Percentiles rank a stretch among this genome's conserved stretches.
phyloP scores from a whole-genome alignment of 2,329 filamentous ascomycete species.

The Trichoderma atroviride region DNA sequence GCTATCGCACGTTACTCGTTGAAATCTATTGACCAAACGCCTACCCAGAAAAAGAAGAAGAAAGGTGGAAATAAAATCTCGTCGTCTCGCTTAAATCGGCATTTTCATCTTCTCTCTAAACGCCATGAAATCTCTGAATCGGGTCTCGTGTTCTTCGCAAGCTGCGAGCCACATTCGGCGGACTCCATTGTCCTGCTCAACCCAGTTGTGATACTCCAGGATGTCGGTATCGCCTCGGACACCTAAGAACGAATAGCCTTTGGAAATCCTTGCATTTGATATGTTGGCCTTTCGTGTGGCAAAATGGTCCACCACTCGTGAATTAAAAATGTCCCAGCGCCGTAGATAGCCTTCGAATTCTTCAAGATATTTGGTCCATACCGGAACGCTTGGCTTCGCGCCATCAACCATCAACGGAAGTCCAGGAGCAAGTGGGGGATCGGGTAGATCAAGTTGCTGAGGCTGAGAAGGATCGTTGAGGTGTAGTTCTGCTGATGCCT shows the following conservation, averaged over 20 bases:
- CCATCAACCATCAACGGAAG: slow-evolving; percentile 49
- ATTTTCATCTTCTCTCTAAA: slow-evolving; percentile 50
- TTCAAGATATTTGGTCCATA: slow-evolving; percentile 56
- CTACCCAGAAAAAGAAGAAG: background rate
- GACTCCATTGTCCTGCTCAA: slow-evolving; percentile 67
- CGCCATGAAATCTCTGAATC: slow-evolving; percentile 60
- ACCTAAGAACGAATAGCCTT: slow-evolving; percentile 51
- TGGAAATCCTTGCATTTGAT: slow-evolving; percentile 42
- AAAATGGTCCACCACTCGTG: slow-evolving; percentile 59
- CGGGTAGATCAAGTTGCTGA: slow-evolving; percentile 49
- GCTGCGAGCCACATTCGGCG: slow-evolving; percentile 62
- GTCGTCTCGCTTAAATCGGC: background rate
- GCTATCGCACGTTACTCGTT: background rate
- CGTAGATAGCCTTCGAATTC: slow-evolving; percentile 58
- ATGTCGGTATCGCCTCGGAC: slow-evolving; percentile 50
- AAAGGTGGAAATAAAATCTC: background rate
- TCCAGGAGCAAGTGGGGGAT: slow-evolving; percentile 53
- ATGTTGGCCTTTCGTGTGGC: slow-evolving; percentile 52
- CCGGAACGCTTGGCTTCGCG: slow-evolving; percentile 46
- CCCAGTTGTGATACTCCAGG: slow-evolving; percentile 59
- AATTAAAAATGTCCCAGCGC: slow-evolving; percentile 54
- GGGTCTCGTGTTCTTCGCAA: slow-evolving; percentile 61
- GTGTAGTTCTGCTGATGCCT: slow-evolving; percentile 48
- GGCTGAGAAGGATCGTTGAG: slow-evolving; percentile 40
- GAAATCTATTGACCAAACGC: background rate